Evolutionary conservation across 108 stramenopile genomes (phyloP).

Genomic region (Skeletonema potamos): DNA sequence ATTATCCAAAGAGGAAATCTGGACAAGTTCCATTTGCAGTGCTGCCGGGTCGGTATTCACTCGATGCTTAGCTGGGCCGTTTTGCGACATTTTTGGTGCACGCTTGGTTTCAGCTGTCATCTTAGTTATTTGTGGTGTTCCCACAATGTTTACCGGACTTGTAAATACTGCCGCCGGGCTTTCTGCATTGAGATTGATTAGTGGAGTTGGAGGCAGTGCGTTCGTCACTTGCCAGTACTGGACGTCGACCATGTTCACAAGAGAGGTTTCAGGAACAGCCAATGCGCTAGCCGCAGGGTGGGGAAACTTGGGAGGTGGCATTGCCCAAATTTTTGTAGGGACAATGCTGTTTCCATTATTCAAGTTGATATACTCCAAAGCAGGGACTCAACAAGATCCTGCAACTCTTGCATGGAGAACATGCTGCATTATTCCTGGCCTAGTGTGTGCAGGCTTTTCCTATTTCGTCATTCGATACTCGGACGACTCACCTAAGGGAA

Average conservation of each 20-base stretch:
- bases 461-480: conserved; percentile 46
- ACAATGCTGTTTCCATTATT: conserved; percentile 76
- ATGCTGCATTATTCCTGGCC: conserved; percentile 75
- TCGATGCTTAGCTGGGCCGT: conserved; percentile 72
- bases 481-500: conserved; percentile 88
- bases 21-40: conserved; percentile 57
- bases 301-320: conserved; percentile 85
- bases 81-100: conserved; percentile 79
- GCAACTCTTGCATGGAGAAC: conserved; percentile 75
- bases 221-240: conserved; percentile 90
- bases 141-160: conserved; percentile 79
- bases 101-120: conserved; percentile 47
- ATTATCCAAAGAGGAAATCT: conserved; percentile 60
- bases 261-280: conserved; percentile 86
- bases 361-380: conserved; percentile 54
- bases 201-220: conserved; percentile 72
- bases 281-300: conserved; percentile 91
- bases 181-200: conserved; percentile 68
- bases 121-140: conserved; percentile 65
- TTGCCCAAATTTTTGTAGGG: conserved; percentile 73
- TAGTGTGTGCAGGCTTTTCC: conserved; percentile 53
- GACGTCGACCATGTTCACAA: conserved; percentile 83
- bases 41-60: conserved; percentile 58
- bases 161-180: conserved; percentile 75
- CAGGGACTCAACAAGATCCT: conserved; percentile 28